Percentiles rank a stretch among this genome's conserved stretches.
Evolutionary conservation across 108 stramenopile genomes (phyloP).

Genomic region (Epithemia pelagica): DNA sequence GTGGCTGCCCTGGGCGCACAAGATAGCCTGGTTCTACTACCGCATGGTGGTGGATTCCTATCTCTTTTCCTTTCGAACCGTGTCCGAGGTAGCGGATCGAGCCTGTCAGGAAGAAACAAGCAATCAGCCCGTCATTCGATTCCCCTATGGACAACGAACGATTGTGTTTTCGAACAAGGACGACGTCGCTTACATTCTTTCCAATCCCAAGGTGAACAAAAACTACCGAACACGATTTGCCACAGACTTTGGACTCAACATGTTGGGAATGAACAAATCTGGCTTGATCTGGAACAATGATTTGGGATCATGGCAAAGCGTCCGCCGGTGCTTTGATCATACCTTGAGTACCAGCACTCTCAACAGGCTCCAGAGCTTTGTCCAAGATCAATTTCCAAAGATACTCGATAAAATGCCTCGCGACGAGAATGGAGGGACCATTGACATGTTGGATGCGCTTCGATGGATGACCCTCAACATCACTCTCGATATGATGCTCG

Average conservation of each 20-base stretch:
- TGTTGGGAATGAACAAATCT: neutral
- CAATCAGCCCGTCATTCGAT: neutral
- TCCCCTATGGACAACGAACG: neutral
- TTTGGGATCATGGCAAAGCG: neutral
- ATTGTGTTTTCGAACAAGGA: neutral
- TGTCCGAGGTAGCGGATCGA: neutral
- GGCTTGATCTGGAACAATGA: conserved; percentile 8
- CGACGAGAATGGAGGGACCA: neutral
- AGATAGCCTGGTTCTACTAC: neutral
- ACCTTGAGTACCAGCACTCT: neutral
- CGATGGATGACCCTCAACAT: neutral
- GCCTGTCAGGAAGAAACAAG: neutral
- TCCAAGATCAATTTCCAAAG: neutral
- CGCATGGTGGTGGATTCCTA: neutral
- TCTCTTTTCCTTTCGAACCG: neutral
- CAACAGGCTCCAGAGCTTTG: neutral
- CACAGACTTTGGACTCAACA: neutral
- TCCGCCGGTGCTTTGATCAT: neutral
- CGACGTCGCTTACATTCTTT: neutral
- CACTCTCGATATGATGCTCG: neutral
- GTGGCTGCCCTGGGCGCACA: too few species aligned
- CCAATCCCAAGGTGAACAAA: neutral
- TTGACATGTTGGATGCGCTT: neutral
- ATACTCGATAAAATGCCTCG: neutral
- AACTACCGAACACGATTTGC: neutral